Evolutionary conservation across 2,329 filamentous ascomycete species (phyloP), one percentile per base, ranked within the genome.

Genomic region (Pseudopithomyces maydicus): DNA sequence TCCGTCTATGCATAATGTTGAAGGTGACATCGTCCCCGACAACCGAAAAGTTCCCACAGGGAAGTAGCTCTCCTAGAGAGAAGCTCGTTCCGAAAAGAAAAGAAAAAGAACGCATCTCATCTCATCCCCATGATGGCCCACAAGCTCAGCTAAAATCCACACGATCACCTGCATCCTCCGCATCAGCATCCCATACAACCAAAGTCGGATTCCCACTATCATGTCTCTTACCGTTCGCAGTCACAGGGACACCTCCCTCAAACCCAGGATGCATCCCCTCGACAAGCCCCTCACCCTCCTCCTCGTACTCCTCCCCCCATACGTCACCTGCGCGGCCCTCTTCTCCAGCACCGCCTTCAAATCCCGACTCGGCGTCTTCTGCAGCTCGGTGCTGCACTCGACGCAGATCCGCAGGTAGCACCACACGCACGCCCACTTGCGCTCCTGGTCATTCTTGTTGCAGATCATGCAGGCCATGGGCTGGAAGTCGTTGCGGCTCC

Each of bases 381-480:
- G 49, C 39, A 77, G 55, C 39, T 68, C 68, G 7, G 61, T 58
- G 12, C 67, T 66, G 33, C 75, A 77, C 2, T 6, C 47, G 5
- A 58, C 33, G 53, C 75, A 78, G 17, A 78, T 64, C 8, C 73
- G 45, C 57, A 78, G 54, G 54, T 69, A 70, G 51, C 75, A 78
- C 72, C 73, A 76, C 15, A 66, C 64, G 46, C 75, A 78, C n/a
- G 61, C 59, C 67, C 71, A 75, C 54, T 66, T 69, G 15, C 65
- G 54, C 19, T 72, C 69, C 2, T 50, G 54, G 19, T 56, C 59
- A 53, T 70, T 66, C 1, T 60, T 45, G 15, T 59, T 66, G 56
- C 75, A 78, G 0, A 76, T 50, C 71, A 73, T 72, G 67, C 75
- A 78, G 12, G 65, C 67, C 63, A 74, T 64, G 22, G 72, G 71